A percentile compares a stretch with the other conserved stretches of the same genome.
Evolutionary conservation across 2,329 filamentous ascomycete genomes (phyloP).

Genomic region (Zymoseptoria passerinii): DNA sequence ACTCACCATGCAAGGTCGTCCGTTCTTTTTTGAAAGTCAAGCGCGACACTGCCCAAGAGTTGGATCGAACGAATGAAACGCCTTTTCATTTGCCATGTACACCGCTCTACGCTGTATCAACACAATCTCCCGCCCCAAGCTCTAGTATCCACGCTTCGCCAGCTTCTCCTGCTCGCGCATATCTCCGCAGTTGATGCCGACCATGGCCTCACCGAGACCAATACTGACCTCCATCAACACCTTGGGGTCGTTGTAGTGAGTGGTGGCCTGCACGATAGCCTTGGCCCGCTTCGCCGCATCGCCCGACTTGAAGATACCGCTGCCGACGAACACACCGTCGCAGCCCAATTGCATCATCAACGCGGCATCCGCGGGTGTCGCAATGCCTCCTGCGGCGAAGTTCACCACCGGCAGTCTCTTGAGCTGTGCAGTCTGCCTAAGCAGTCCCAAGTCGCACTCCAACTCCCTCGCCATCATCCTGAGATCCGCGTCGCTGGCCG

Average conservation of each 20-base stretch:
- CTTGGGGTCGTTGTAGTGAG: constrained; percentile 78
- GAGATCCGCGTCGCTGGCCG: constrained; percentile 62
- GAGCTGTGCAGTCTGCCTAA: constrained; percentile 79
- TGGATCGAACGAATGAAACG: background rate
- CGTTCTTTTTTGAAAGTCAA: too few species aligned
- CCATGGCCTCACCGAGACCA: constrained; percentile 94
- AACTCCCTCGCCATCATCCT: constrained; percentile 74
- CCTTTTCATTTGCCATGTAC: background rate
- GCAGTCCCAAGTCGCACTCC: constrained; percentile 65
- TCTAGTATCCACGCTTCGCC: constrained; percentile 73
- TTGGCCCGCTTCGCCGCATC: constrained; percentile 82
- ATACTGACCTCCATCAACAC: constrained; percentile 79
- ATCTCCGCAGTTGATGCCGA: constrained; percentile 77
- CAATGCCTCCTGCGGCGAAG: constrained; percentile 97
- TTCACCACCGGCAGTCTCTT: constrained; percentile 91
- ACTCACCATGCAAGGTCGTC: too few species aligned
- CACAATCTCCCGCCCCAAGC: background rate
- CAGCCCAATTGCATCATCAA: constrained; percentile 99
- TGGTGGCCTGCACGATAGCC: constrained; percentile 90
- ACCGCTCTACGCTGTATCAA: background rate
- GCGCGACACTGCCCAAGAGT: too few species aligned
- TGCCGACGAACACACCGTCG: constrained; percentile 95
- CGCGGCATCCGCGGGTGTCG: constrained; percentile 93
- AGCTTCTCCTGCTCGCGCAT: constrained; percentile 76
- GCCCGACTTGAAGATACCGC: constrained; percentile 94